Percentiles rank a stretch among this genome's conserved stretches.
Evolutionary conservation across 768 basidiomycete genomes (phyloP).

Genomic region (Sarcomyxa edulis): DNA sequence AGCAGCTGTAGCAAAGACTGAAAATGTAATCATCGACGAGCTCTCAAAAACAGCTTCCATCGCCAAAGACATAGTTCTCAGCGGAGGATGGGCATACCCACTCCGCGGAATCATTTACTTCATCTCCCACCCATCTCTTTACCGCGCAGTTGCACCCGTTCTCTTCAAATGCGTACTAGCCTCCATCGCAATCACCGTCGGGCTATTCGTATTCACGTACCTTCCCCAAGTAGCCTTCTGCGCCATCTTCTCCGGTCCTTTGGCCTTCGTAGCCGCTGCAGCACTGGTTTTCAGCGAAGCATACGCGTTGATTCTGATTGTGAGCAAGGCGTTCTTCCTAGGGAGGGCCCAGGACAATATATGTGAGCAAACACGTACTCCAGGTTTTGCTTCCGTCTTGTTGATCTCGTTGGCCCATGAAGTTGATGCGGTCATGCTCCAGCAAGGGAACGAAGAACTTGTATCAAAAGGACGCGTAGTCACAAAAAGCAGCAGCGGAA

Average conservation of each 20-base stretch:
- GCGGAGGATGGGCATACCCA: constrained; percentile 33
- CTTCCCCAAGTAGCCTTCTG: constrained; percentile 64
- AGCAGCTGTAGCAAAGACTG: too few species aligned
- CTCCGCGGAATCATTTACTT: constrained; percentile 31
- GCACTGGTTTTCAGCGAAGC: constrained; percentile 38
- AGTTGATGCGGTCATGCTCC: constrained; percentile 32
- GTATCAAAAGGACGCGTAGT: constrained; percentile 26
- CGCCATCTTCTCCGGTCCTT: constrained; percentile 56
- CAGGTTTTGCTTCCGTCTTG: constrained; percentile 5
- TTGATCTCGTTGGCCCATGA: constrained; percentile 3
- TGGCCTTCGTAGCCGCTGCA: constrained; percentile 53
- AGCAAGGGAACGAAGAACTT: constrained; percentile 26
- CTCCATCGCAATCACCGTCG: constrained; percentile 32
- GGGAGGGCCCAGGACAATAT: constrained; percentile 30
- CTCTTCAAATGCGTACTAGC: constrained; percentile 31
- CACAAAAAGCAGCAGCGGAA: constrained; percentile 24
- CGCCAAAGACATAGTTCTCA: constrained; percentile 26
- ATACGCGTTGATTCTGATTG: constrained; percentile 29
- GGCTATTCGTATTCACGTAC: constrained; percentile 56
- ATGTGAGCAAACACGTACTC: constrained; percentile 20
- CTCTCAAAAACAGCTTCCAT: constrained; percentile 13
- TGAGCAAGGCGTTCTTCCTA: constrained; percentile 30
- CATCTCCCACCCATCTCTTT: constrained; percentile 28
- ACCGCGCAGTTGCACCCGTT: constrained; percentile 28
- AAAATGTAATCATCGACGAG: too few species aligned